These are phyloP conservation scores for Phytomonas sp. DNA, from an alignment of 208 protist genomes.

Conservation along the genomic window DNA sequence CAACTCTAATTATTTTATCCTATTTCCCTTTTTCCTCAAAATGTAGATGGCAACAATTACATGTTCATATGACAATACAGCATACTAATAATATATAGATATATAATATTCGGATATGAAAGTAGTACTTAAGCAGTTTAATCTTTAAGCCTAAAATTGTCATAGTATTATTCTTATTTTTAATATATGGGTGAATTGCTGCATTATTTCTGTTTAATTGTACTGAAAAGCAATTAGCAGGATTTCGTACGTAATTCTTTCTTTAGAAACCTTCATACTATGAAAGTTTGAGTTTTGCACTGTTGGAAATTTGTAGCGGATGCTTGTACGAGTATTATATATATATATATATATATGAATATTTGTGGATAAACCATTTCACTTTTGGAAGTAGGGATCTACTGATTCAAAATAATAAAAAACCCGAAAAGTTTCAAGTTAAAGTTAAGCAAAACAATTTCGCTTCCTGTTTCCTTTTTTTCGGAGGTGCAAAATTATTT, in stretches of 20 bases:
- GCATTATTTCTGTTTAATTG: neutral
- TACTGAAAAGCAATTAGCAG: neutral
- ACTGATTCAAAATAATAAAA: neutral
- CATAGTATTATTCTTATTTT: neutral
- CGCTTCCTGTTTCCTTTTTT: neutral
- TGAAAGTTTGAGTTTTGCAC: neutral
- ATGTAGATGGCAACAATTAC: neutral
- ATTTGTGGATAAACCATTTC: neutral
- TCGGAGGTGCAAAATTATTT: neutral
- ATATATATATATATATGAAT: neutral
- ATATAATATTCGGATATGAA: neutral
- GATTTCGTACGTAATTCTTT: neutral
- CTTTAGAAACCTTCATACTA: neutral
- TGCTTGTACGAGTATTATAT: neutral
- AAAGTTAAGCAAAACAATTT: neutral
- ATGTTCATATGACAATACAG: neutral
- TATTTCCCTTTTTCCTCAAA: neutral
- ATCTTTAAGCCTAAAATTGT: conserved; percentile 1
- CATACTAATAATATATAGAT: neutral
- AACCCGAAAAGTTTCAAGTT: neutral
- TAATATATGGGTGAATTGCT: neutral
- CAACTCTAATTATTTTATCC: neutral
- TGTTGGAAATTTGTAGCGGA: neutral
- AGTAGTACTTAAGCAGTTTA: conserved; percentile 1
- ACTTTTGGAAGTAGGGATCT: neutral